Evolutionary conservation across 768 basidiomycete genomes (phyloP).

Genomic region (Leccinellum albellum): DNA sequence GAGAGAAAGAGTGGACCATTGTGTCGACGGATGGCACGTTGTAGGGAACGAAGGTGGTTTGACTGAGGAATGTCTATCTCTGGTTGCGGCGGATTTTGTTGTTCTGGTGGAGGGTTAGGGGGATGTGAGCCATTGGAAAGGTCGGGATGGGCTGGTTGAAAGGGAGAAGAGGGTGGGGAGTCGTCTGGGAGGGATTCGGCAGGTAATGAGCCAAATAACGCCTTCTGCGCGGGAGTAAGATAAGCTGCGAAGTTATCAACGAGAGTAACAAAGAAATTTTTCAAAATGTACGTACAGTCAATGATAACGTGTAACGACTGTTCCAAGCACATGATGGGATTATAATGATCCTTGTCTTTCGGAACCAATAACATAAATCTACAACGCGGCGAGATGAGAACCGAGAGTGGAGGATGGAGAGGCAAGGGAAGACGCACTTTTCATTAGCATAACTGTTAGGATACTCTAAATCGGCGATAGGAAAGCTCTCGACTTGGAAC

Average conservation of each 20-base stretch:
- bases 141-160: slow-evolving; percentile 31
- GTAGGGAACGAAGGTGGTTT: slow-evolving; percentile 55
- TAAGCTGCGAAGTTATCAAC: slow-evolving; percentile 45
- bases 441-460: slow-evolving; percentile 69
- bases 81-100: slow-evolving; percentile 18
- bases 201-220: slow-evolving; percentile 66
- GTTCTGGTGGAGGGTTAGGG: slow-evolving; percentile 28
- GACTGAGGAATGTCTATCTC: slow-evolving; percentile 15
- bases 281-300: slow-evolving; percentile 50
- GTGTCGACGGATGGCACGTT: slow-evolving; percentile 62
- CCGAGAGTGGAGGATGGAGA: neutral
- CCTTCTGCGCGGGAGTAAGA: slow-evolving; percentile 60
- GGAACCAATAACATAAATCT: slow-evolving; percentile 78
- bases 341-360: slow-evolving; percentile 83
- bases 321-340: slow-evolving; percentile 79
- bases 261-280: neutral
- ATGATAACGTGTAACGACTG: slow-evolving; percentile 67
- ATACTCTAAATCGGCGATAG: slow-evolving; percentile 73
- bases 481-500: slow-evolving; percentile 62
- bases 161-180: slow-evolving; percentile 33
- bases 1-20: slow-evolving; percentile 71
- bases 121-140: slow-evolving; percentile 30
- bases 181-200: slow-evolving; percentile 30
- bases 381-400: neutral
- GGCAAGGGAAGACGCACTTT: slow-evolving; percentile 40